Base-by-base conservation (phyloP, 129 eudicot genomes). In the Pittosporum tobira region DNA sequence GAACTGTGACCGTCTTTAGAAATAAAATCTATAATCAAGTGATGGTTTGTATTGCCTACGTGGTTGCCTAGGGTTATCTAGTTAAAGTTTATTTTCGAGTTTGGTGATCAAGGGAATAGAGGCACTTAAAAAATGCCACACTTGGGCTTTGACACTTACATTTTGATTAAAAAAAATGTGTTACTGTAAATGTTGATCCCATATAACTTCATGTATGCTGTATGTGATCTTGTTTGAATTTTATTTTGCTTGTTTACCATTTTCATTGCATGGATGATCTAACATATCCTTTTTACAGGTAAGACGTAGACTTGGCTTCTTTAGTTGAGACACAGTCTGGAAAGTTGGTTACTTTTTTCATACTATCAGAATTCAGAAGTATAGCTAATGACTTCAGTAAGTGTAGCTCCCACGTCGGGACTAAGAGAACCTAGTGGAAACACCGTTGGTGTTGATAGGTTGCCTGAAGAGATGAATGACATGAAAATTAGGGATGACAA, bases 401-500 rank as follows among this genome's bases (percentile, higher is more conserved):
- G 80, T 75, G 78, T 73, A 53, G 80, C 71, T 58, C 84, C 89
- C 19, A 45, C 73, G n/a, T 65, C 80, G 30, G 80, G 73, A 64
- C 59, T 73, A 10, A 78, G 82, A 78, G 88, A 84, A 57, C 77
- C 83, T 60, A 54, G 66, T 63, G 82, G 69, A 54, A 76, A 77
- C 56, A 43, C 62, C 51, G 73, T 57, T 59, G 83, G 70, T 38
- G 76, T 81, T 51, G 84, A 84, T 69, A 79, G 54, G 62, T 71
- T 88, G 42, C 96, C 94, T 12, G 83, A 81, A n/a, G 94, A 84
- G 66, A 73, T 88, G 90, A 79, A 72, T 64, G 90, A 81, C 69
- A 88, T 88, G 96, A 88, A 73, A 74, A 75, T 88, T 28, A 79
- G 79, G 73, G 96, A 88, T 65, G 94, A 81, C 49, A 88, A 84